Evolutionary conservation across 1,139 yeast species (phyloP).

Genomic region (Blastobotrys raffinosifermentans): DNA sequence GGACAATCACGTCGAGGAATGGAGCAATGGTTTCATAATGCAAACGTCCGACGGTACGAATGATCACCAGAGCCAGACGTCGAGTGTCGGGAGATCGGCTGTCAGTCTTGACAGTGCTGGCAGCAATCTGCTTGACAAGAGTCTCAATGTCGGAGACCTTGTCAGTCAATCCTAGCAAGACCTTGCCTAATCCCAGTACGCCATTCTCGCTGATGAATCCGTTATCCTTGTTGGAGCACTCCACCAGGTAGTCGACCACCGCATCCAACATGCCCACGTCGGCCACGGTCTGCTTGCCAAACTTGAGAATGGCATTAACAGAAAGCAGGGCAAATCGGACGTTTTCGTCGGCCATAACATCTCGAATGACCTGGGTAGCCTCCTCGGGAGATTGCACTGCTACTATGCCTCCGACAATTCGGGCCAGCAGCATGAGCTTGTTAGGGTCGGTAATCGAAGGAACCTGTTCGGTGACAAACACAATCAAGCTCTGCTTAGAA

Average conservation of each 20-base stretch:
- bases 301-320: constrained; percentile 72
- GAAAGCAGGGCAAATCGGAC: constrained; percentile 64
- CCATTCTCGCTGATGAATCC: constrained; percentile 72
- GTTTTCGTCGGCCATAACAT: constrained; percentile 23
- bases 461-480: constrained; percentile 57
- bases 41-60: constrained; percentile 67
- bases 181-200: constrained; percentile 76
- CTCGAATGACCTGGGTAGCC: constrained; percentile 52
- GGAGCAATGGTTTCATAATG: constrained; percentile 48
- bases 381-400: constrained; percentile 61
- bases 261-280: constrained; percentile 41
- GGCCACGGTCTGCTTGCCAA: constrained; percentile 56
- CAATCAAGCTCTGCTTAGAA: constrained; percentile 63
- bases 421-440: constrained; percentile 58
- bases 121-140: constrained; percentile 47
- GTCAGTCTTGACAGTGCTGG: constrained; percentile 45
- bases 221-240: constrained; percentile 34
- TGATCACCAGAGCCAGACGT: constrained; percentile 68
- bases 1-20: constrained; percentile 53
- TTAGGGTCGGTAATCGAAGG: constrained; percentile 14
- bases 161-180: constrained; percentile 40
- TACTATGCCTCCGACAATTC: constrained; percentile 69
- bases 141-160: constrained; percentile 19
- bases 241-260: constrained; percentile 44
- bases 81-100: constrained; percentile 73